These are phyloP conservation scores for Aspergillus japonicus DNA, from an alignment of 2,329 filamentous ascomycete species.

Conservation along the genomic window DNA sequence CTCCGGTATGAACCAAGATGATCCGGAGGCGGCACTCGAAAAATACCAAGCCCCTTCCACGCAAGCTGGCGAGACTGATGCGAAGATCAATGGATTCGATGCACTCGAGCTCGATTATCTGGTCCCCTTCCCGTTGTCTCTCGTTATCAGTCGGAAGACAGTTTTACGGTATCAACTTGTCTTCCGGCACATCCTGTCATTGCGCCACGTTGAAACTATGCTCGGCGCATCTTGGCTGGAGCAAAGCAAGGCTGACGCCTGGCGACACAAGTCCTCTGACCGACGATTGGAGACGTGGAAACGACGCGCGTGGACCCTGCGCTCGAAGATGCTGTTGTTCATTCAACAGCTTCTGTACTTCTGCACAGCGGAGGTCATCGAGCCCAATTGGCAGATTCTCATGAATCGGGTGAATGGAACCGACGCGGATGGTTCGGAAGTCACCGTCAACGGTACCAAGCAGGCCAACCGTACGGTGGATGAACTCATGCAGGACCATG, in stretches of 20 bases:
- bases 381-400: slow-evolving; percentile 92
- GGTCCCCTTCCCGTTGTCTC: slow-evolving; percentile 90
- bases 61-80: slow-evolving; percentile 67
- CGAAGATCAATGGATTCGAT: slow-evolving; percentile 85
- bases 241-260: slow-evolving; percentile 75
- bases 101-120: slow-evolving; percentile 91
- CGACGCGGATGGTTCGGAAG: slow-evolving; percentile 42
- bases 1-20: slow-evolving; percentile 86
- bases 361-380: slow-evolving; percentile 94
- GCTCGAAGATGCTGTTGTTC: slow-evolving; percentile 93
- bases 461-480: slow-evolving; percentile 79
- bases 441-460: slow-evolving; percentile 39
- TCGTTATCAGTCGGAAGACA: slow-evolving; percentile 94
- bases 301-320: slow-evolving; percentile 82
- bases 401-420: slow-evolving; percentile 77
- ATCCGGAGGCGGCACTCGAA: slow-evolving; percentile 60
- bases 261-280: slow-evolving; percentile 76
- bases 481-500: slow-evolving; percentile 97
- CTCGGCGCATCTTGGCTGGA: slow-evolving; percentile 87
- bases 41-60: slow-evolving; percentile 70
- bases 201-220: slow-evolving; percentile 85
- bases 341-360: slow-evolving; percentile 97
- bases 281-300: slow-evolving; percentile 86
- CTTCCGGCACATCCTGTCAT: slow-evolving; percentile 87
- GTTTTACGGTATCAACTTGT: slow-evolving; percentile 95